Base-by-base conservation (phyloP, 805 yeast genomes). In the Yarrowia osloensis region DNA sequence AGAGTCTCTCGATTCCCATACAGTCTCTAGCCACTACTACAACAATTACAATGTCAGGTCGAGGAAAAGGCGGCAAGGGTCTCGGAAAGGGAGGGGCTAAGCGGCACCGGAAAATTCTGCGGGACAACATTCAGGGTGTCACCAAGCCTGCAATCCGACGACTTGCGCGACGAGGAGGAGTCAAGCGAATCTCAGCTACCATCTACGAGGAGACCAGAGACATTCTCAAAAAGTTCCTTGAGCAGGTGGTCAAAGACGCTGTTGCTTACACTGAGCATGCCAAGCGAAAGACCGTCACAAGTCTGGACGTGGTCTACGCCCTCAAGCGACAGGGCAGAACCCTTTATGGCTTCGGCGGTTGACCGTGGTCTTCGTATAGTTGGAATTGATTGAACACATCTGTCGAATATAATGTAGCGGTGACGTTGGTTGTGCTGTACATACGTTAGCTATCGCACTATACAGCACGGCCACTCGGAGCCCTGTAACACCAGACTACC, bases 141-240 rank as follows among this genome's bases (percentile, higher is more conserved):
- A 94, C 98, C 71, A 94, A 94, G 88, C 98, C 98, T 79, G 98
- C 98, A 79, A 94, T 94, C 80, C 92, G 98, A 87, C 93, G 98
- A 90, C 89, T 93, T 77, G 98, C 98, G 65, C 93, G 98, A 89
- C 93, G 98, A 91, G 98, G 98, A 85, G 98, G 98, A 91, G 98
- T 93, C 80, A 93, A 93, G 89, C 97, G 98, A 90, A 93, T 93
- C 78, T 93, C 98, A 72, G 98, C 97, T 81, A 85, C 92, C 80
- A 94, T 93, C 81, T 93, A 93, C 86, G 98, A 93, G 84, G 97
- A 93, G 85, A 97, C 94, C 78, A 91, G 98, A 87, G 92, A 89
- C 75, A 98, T 94, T 75, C 86, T 94, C 74, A 92, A 93, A 84
- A 85, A 96, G 68, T 94, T 94, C 89, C 87, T 94, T 80, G 97